A percentile compares a stretch with the other conserved stretches of the same genome.
Conservation (phyloP, 495 filamentous ascomycete genomes). For the Tuber melanosporum region DNA sequence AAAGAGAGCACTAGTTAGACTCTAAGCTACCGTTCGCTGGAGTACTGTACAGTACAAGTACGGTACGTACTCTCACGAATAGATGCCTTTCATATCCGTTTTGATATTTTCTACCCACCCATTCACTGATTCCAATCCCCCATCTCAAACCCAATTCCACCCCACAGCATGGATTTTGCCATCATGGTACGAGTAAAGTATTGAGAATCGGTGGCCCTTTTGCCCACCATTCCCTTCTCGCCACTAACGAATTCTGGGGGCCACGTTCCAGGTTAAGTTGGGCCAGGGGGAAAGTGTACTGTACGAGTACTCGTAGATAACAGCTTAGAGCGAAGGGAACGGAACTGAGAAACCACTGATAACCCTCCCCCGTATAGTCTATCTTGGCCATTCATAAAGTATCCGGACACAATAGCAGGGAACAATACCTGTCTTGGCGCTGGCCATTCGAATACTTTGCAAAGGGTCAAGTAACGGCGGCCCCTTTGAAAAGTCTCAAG, state of each 20-base stretch:
- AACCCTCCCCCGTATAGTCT: neutral
- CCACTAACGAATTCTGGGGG: neutral
- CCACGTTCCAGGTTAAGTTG: neutral
- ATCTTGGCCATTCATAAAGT: neutral
- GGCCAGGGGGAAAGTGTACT: no score
- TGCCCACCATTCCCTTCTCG: neutral
- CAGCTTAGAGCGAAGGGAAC: neutral
- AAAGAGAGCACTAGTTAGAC: neutral
- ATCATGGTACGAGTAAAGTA: neutral
- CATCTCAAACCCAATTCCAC: neutral
- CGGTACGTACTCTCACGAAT: no score
- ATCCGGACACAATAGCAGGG: no score
- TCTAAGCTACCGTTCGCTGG: neutral
- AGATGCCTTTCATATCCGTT: no score
- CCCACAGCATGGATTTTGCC: neutral
- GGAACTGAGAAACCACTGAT: neutral
- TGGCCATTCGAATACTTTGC: no score
- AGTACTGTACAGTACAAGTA: no score
- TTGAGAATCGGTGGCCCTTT: neutral
- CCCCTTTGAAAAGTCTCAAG: neutral
- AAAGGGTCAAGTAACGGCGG: no score
- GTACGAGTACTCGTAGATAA: neutral
- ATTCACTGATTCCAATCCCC: neutral
- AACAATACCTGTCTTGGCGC: no score
- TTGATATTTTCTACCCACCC: neutral